These are phyloP conservation scores for Cercospora canescens DNA, from an alignment of 2,329 filamentous ascomycete species.

Conservation along the genomic window DNA sequence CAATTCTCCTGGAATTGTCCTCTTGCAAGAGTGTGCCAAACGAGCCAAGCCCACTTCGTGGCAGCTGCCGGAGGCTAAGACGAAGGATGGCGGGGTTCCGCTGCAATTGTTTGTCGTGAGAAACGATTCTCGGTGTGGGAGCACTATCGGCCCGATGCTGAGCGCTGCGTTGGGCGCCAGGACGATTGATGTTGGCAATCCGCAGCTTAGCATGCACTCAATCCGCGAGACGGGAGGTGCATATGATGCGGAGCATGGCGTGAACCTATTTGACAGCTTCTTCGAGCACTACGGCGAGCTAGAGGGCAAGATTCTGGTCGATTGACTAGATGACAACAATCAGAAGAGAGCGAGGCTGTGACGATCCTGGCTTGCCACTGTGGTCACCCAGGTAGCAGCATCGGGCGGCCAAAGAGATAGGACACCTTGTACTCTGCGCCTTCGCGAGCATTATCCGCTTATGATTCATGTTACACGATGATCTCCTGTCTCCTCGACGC, in stretches of 20 bases:
- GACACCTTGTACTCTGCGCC: neutral
- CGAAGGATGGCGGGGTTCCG: slow-evolving; percentile 69
- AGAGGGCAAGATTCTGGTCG: slow-evolving; percentile 80
- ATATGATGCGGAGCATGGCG: slow-evolving; percentile 81
- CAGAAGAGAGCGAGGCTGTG: slow-evolving; percentile 6
- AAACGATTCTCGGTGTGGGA: slow-evolving; percentile 92
- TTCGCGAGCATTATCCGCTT: neutral
- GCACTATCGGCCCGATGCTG: slow-evolving; percentile 97
- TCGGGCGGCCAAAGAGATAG: neutral
- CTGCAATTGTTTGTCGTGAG: slow-evolving; percentile 94
- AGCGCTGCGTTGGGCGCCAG: slow-evolving; percentile 81
- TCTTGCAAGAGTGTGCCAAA: slow-evolving; percentile 82
- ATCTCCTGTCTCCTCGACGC: too few species aligned
- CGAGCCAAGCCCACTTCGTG: slow-evolving; percentile 48
- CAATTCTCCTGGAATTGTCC: slow-evolving; percentile 90
- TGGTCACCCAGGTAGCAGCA: neutral
- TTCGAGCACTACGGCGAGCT: slow-evolving; percentile 80
- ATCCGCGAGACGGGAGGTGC: slow-evolving; percentile 91
- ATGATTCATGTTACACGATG: neutral
- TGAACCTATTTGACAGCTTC: slow-evolving; percentile 85
- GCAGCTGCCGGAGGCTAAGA: slow-evolving; percentile 36
- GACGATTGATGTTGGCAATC: slow-evolving; percentile 90
- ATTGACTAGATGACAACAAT: slow-evolving; percentile 51
- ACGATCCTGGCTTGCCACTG: neutral
- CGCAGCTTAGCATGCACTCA: slow-evolving; percentile 94